These are phyloP conservation scores for Skeletonema costatum DNA, from an alignment of 108 stramenopile genomes.

Conservation along the genomic window DNA sequence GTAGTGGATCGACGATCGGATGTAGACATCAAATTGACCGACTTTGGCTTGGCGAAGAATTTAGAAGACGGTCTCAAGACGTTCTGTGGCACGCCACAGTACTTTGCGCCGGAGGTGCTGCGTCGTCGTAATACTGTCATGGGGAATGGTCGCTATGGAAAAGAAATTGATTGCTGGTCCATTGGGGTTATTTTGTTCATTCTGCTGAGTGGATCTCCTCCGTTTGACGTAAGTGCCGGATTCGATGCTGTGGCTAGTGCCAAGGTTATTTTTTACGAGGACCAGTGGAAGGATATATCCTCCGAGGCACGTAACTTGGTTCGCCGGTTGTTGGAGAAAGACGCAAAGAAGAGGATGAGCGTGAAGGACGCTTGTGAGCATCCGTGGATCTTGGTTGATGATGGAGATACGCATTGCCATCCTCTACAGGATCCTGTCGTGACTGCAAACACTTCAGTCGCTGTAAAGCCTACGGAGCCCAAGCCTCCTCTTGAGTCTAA, in stretches of 20 bases:
- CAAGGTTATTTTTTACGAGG: constrained; percentile 51
- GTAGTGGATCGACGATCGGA: constrained; percentile 56
- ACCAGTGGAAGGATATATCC: constrained; percentile 59
- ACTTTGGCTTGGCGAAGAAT: constrained; percentile 93
- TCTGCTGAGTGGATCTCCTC: constrained; percentile 75
- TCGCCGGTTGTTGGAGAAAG: constrained; percentile 52
- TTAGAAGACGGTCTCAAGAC: constrained; percentile 80
- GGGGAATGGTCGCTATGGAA: constrained; percentile 83
- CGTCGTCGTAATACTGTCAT: constrained; percentile 68
- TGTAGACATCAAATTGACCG: constrained; percentile 77
- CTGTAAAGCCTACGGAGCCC: background rate
- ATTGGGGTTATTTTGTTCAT: constrained; percentile 89
- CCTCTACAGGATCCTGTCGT: constrained; percentile 79
- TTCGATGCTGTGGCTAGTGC: constrained; percentile 56
- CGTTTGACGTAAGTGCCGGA: constrained; percentile 64
- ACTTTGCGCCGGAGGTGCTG: constrained; percentile 93
- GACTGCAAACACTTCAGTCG: background rate
- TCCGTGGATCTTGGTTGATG: constrained; percentile 77
- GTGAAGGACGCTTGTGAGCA: constrained; percentile 80
- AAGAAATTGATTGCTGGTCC: constrained; percentile 87
- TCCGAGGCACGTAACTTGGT: constrained; percentile 76
- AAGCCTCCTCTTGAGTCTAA: background rate
- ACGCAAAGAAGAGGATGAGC: constrained; percentile 67
- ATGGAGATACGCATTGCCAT: constrained; percentile 87
- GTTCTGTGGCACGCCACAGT: constrained; percentile 93